A percentile compares a stretch with the other conserved stretches of the same genome.
Conservation (phyloP, 306 rosid genomes). For the Dalbergia cochinchinensis region DNA sequence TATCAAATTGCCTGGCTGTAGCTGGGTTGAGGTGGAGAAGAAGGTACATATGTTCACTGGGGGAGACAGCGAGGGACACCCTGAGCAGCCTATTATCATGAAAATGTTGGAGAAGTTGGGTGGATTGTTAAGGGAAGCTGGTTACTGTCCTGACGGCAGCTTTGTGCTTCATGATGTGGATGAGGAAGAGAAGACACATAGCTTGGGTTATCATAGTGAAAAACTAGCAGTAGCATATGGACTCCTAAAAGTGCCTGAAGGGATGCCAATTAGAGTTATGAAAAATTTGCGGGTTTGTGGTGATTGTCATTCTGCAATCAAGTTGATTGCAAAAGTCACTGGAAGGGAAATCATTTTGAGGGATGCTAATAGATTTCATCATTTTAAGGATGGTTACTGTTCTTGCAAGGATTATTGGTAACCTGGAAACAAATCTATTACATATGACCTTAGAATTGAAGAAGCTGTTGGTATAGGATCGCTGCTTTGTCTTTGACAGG, state of each 20-base stretch:
- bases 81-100: conserved; percentile 65
- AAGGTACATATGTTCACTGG: conserved; percentile 70
- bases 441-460: conserved; percentile 27
- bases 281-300: conserved; percentile 86
- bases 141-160: conserved; percentile 75
- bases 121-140: conserved; percentile 72
- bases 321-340: conserved; percentile 72
- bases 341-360: conserved; percentile 79
- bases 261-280: conserved; percentile 72
- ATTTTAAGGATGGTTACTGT: conserved; percentile 74
- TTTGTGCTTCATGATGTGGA: conserved; percentile 84
- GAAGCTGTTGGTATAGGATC: conserved; percentile 43
- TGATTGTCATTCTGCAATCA: conserved; percentile 79
- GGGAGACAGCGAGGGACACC: conserved; percentile 69
- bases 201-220: conserved; percentile 78
- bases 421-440: conserved; percentile 26
- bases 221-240: conserved; percentile 78
- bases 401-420: conserved; percentile 83
- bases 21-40: conserved; percentile 83
- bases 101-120: conserved; percentile 62
- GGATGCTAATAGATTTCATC: conserved; percentile 82
- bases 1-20: conserved; percentile 75
- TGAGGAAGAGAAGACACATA: conserved; percentile 78
- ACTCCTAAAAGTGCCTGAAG: conserved; percentile 70
- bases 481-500: conserved; percentile 63